Conservation (phyloP, 2,329 filamentous ascomycete species). For the Pezicula neosporulosa region DNA sequence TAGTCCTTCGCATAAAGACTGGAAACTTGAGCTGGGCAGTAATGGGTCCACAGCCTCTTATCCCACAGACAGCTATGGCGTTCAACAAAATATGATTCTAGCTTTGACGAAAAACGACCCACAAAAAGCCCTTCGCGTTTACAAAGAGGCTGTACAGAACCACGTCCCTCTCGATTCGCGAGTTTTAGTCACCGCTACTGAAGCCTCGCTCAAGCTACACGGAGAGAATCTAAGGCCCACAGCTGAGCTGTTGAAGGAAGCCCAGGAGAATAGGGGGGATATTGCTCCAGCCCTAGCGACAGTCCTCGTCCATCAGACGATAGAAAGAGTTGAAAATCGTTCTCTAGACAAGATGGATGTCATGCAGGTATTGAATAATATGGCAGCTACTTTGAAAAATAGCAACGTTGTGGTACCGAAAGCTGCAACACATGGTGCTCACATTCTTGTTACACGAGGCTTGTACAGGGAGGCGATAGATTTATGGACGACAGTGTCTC, state of each 20-base stretch:
- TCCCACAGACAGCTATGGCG: conserved; percentile 2
- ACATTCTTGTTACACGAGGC: conserved; percentile 17
- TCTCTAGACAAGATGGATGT: neutral
- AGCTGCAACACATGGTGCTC: conserved; percentile 23
- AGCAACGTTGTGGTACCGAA: conserved; percentile 13
- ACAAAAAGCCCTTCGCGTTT: conserved; percentile 19
- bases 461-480: conserved; percentile 17
- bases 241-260: conserved; percentile 18
- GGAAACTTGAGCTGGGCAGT: neutral
- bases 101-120: conserved; percentile 13
- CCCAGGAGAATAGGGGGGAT: conserved; percentile 13
- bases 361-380: neutral
- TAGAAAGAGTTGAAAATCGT: conserved; percentile 1
- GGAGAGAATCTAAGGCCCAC: conserved; percentile 8
- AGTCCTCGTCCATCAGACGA: conserved; percentile 22
- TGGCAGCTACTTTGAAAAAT: conserved; percentile 10
- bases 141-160: conserved; percentile 14
- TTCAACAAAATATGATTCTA: conserved; percentile 15
- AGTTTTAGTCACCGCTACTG: conserved; percentile 20
- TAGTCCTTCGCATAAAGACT: conserved; percentile 5
- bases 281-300: conserved; percentile 13
- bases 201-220: conserved; percentile 18
- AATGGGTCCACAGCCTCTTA: neutral
- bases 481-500: conserved; percentile 23
- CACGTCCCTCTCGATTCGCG: conserved; percentile 8